These are phyloP conservation scores for Acanthamoeba lenticulata DNA, from an alignment of 208 protist species.

Conservation along the genomic window DNA sequence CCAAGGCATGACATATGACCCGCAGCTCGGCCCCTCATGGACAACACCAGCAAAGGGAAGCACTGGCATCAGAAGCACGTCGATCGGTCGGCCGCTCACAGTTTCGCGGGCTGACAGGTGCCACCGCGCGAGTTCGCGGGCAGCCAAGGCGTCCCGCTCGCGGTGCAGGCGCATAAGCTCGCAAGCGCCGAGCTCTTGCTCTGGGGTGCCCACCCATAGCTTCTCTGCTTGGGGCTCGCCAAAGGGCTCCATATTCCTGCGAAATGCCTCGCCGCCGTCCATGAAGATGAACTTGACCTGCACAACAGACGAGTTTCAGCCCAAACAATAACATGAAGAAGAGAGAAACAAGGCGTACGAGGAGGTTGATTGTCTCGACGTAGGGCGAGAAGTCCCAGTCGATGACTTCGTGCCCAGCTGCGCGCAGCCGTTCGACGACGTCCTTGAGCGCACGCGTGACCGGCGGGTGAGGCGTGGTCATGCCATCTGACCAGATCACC, in stretches of 20 bases:
- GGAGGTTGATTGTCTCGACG: neutral
- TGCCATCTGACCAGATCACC: constrained; percentile 4
- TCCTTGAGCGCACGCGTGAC: neutral
- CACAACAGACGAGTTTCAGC: neutral
- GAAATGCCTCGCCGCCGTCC: constrained; percentile 14
- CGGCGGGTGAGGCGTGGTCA: constrained; percentile 1
- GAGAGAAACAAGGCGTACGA: neutral
- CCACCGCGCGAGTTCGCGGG: neutral
- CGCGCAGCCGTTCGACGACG: neutral
- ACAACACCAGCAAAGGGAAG: neutral
- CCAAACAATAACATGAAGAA: neutral
- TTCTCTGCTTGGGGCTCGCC: constrained; percentile 3
- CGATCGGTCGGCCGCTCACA: neutral
- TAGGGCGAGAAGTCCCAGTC: neutral
- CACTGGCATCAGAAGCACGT: neutral
- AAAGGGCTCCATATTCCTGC: neutral
- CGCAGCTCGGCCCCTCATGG: neutral
- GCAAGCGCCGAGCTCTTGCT: constrained; percentile 61
- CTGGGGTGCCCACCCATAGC: constrained; percentile 32
- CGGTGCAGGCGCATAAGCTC: neutral
- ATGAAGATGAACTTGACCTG: constrained; percentile 16
- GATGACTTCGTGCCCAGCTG: constrained; percentile 53
- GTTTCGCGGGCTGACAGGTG: neutral
- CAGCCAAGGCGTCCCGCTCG: neutral
- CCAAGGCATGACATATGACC: constrained; percentile 48